These are phyloP conservation scores for Selaginella moellendorffii DNA, from an alignment of 75 land plant genomes.

Conservation along the genomic window DNA sequence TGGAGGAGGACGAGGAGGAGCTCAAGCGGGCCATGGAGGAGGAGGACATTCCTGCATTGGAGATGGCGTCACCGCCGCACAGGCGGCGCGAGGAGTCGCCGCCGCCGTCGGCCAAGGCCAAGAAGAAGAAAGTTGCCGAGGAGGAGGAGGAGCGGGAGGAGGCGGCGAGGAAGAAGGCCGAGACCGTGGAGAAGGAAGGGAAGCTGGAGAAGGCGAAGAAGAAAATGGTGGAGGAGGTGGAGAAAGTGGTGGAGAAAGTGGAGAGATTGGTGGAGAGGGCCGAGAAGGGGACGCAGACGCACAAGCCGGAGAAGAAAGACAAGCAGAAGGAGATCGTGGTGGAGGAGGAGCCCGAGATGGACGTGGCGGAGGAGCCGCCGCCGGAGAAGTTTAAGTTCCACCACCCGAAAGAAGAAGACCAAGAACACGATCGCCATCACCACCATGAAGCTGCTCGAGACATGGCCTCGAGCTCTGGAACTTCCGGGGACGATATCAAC, in stretches of 20 bases:
- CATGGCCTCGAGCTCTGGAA: background rate
- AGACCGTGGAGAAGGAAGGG: background rate
- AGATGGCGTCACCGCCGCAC: background rate
- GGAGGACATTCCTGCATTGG: background rate
- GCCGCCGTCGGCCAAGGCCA: background rate
- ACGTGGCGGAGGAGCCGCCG: too few relatives aligned
- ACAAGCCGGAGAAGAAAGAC: background rate
- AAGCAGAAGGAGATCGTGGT: background rate
- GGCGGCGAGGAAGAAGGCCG: background rate
- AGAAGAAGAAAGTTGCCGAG: background rate
- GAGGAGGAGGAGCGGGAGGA: background rate
- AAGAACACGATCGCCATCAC: too few relatives aligned
- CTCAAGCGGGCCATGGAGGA: background rate
- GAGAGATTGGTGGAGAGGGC: background rate
- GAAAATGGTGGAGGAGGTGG: background rate
- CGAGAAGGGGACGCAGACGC: background rate
- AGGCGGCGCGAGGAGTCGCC: background rate
- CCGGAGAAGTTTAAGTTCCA: too few relatives aligned
- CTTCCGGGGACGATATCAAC: too few relatives aligned
- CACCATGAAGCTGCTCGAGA: background rate
- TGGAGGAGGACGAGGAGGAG: background rate
- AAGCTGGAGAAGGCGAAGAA: background rate
- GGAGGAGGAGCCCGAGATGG: too few relatives aligned
- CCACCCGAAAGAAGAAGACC: too few relatives aligned
- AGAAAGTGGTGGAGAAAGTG: background rate